Base-by-base conservation (phyloP, 2,329 filamentous ascomycete genomes). In the Triangularia setosa region DNA sequence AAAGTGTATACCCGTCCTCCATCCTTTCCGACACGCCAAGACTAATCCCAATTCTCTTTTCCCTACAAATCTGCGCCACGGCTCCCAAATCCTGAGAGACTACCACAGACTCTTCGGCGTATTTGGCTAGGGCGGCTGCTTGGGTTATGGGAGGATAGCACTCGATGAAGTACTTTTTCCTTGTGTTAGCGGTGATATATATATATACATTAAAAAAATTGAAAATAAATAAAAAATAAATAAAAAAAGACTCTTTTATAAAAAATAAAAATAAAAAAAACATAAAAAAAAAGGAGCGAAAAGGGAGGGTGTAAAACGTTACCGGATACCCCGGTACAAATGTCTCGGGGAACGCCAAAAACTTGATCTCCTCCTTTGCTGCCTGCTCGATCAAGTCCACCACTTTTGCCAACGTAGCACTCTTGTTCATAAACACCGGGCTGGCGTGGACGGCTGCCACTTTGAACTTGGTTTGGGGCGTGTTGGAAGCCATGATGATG, bases 1-100 rank as follows among this genome's bases (percentile, higher is more conserved):
- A 75, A 16, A 74, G 66, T 1, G 73, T 72, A 62, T 73, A 64
- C 0, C 71, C 72, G 23, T 57, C 64, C 0, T 57, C 54, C 14
- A 24, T 23, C 59, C 70, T 69, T 61, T 73, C 70, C 25, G 71
- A 73, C 2, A 73, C 56, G n/a, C 72, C 71, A 16, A 73, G 65
- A 27, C 44, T 67, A 54, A 72, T 65, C 30, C 70, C 63, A 1
- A 73, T 65, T 3, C 65, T 63, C 3, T 63, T 35, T 1, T 58
- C 52, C 4, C 63, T 67, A 65, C 70, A 73, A 12, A 67, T 66
- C 14, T 61, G 66, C 25, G 69, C 65, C 33, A 73, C 64, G 25
- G 62, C 56, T 52, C 54, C 60, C 52, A 73, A 63, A 52, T 69
- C 69, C 33, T 62, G 55, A 28, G 55, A 27, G 18, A 62, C 56